Conservation (phyloP, 176 grass and related monocot species). For the Musa itinerans region DNA sequence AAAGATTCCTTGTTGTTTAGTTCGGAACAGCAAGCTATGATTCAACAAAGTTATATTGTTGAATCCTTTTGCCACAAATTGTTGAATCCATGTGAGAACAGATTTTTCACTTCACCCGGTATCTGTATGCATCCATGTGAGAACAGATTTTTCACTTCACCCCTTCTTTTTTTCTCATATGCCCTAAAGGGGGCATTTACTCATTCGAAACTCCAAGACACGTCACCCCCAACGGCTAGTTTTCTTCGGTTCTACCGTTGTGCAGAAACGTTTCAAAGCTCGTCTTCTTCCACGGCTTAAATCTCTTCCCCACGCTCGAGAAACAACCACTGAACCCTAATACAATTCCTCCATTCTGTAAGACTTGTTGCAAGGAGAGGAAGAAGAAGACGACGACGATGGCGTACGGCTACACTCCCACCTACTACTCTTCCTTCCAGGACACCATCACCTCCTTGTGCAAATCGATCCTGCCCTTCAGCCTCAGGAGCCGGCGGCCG, state of each 20-base stretch:
- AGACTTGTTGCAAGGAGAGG: background rate
- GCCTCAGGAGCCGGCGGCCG: slow-evolving; percentile 39
- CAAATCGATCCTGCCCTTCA: slow-evolving; percentile 80
- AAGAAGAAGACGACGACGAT: slow-evolving; percentile 16
- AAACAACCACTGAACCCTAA: background rate
- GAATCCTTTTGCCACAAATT: too few relatives aligned
- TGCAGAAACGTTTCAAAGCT: background rate
- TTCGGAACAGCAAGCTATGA: too few relatives aligned
- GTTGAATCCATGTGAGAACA: too few relatives aligned
- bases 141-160: too few relatives aligned
- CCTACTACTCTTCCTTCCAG: slow-evolving; percentile 93
- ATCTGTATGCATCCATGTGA: too few relatives aligned
- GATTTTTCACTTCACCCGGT: too few relatives aligned
- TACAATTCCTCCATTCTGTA: too few relatives aligned
- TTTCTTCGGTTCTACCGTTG: background rate
- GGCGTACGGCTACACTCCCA: slow-evolving; percentile 71
- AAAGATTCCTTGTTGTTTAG: too few relatives aligned
- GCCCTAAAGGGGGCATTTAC: background rate
- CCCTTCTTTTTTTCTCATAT: too few relatives aligned
- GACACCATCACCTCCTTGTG: slow-evolving; percentile 85
- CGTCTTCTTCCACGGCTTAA: background rate
- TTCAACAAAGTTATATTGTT: too few relatives aligned
- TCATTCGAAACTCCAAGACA: background rate
- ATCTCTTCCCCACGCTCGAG: background rate
- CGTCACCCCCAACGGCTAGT: background rate